These are phyloP conservation scores for Alternaria gansuensis DNA, from an alignment of 2,329 filamentous ascomycete genomes.

Conservation along the genomic window DNA sequence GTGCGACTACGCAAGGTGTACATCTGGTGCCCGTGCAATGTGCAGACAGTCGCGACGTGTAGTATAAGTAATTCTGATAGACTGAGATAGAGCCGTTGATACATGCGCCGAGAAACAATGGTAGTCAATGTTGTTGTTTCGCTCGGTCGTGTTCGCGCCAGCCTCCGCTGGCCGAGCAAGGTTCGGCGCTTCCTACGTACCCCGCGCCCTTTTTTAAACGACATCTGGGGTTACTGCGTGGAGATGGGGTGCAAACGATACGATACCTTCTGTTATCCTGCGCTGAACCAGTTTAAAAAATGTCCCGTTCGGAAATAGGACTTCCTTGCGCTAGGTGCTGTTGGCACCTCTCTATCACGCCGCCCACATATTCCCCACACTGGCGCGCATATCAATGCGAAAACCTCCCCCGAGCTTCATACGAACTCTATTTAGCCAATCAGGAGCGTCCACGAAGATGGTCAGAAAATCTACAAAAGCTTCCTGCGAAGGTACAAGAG, in stretches of 20 bases:
- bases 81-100: not conserved
- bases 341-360: constrained; percentile 13
- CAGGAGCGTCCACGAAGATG: not conserved
- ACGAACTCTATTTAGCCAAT: constrained; percentile 5
- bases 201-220: not conserved
- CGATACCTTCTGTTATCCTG: not conserved
- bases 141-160: not conserved
- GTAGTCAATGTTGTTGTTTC: not conserved
- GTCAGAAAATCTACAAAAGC: constrained; percentile 15
- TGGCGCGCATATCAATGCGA: constrained; percentile 2
- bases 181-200: not conserved
- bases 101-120: not conserved
- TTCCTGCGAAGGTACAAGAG: constrained; percentile 14
- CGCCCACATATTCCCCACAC: constrained; percentile 9
- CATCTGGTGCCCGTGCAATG: too few species aligned
- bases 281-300: not conserved
- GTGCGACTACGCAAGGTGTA: too few species aligned
- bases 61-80: not conserved
- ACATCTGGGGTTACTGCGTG: not conserved
- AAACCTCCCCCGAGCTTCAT: constrained; percentile 3
- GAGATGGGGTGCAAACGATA: not conserved
- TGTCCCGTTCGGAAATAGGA: not conserved
- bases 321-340: not conserved
- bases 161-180: not conserved
- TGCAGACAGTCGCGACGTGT: too few species aligned